A percentile compares a stretch with the other conserved stretches of the same genome.
Evolutionary conservation across 768 basidiomycete species (phyloP).

Genomic region (Cytidiella melzeri): DNA sequence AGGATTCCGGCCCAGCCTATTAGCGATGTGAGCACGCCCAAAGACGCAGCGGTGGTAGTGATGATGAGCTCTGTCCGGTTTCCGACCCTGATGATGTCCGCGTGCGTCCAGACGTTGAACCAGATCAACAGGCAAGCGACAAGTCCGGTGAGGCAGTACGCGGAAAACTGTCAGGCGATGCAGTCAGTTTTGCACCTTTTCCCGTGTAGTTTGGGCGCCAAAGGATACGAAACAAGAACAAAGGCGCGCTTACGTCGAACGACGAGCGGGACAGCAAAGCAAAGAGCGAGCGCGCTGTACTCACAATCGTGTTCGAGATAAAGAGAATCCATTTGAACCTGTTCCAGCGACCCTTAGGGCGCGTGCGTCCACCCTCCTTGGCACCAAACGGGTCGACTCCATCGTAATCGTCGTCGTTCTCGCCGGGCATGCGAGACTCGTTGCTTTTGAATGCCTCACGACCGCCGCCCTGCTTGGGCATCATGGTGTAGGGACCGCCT

Average conservation of each 20-base stretch:
- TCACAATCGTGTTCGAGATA: slow-evolving; percentile 50
- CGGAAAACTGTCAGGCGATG: slow-evolving; percentile 38
- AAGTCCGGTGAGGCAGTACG: slow-evolving; percentile 55
- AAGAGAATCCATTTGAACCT: slow-evolving; percentile 82
- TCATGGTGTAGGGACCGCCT: slow-evolving; percentile 26
- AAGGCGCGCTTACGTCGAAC: background rate
- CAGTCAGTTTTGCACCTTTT: background rate
- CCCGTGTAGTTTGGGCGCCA: background rate
- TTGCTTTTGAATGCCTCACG: slow-evolving; percentile 47
- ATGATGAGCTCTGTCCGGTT: slow-evolving; percentile 63
- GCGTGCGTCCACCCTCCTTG: slow-evolving; percentile 32
- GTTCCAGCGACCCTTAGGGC: slow-evolving; percentile 61
- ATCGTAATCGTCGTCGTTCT: slow-evolving; percentile 33
- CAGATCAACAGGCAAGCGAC: slow-evolving; percentile 67
- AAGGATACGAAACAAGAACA: background rate
- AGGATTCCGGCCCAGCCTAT: slow-evolving; percentile 77
- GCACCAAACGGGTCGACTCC: slow-evolving; percentile 33
- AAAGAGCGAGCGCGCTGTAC: slow-evolving; percentile 18
- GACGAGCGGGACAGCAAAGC: background rate
- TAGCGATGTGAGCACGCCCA: slow-evolving; percentile 58
- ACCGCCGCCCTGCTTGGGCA: slow-evolving; percentile 65
- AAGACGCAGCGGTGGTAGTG: slow-evolving; percentile 58
- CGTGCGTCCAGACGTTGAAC: slow-evolving; percentile 66
- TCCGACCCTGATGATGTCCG: slow-evolving; percentile 68
- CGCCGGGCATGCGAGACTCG: slow-evolving; percentile 34